phyloP scores from a whole-genome alignment of 768 basidiomycete genomes.

The Porphyrellus cyaneotinctus region DNA sequence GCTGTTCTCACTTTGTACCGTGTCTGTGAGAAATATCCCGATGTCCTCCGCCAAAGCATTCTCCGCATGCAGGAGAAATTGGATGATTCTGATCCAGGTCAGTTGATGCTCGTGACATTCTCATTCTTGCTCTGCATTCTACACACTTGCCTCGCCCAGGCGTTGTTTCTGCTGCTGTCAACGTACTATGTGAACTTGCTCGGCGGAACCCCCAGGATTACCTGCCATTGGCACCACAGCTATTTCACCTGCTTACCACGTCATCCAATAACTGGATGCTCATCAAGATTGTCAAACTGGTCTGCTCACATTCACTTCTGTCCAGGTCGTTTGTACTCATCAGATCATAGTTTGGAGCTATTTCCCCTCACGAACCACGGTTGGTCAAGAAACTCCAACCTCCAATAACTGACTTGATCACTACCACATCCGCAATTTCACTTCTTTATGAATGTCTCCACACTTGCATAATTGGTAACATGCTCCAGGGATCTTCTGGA shows the following conservation, averaged over 20 bases:
- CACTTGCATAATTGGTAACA: conserved; percentile 95
- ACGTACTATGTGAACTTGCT: conserved; percentile 90
- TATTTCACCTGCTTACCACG: conserved; percentile 90
- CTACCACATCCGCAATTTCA: conserved; percentile 92
- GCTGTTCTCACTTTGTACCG: conserved; percentile 84
- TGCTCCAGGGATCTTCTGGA: conserved; percentile 79
- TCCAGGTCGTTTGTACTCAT: not conserved
- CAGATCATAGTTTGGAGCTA: conserved; percentile 73
- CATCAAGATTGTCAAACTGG: conserved; percentile 97
- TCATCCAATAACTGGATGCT: conserved; percentile 99
- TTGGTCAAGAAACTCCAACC: conserved; percentile 91
- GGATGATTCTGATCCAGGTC: conserved; percentile 73
- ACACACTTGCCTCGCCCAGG: conserved; percentile 40
- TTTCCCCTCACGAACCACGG: conserved; percentile 89
- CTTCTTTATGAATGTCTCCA: conserved; percentile 97
- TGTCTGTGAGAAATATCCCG: conserved; percentile 77
- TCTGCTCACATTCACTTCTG: conserved; percentile 34
- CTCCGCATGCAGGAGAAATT: conserved; percentile 72
- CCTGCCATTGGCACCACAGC: conserved; percentile 81
- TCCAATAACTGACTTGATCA: conserved; percentile 93
- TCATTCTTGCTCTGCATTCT: not conserved
- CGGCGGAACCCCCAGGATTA: conserved; percentile 76
- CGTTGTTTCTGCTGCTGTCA: conserved; percentile 91
- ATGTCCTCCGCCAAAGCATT: conserved; percentile 62
- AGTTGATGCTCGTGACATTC: not conserved